Conservation (phyloP, 495 filamentous ascomycete genomes). For the Trichoderma orchidacearum region DNA sequence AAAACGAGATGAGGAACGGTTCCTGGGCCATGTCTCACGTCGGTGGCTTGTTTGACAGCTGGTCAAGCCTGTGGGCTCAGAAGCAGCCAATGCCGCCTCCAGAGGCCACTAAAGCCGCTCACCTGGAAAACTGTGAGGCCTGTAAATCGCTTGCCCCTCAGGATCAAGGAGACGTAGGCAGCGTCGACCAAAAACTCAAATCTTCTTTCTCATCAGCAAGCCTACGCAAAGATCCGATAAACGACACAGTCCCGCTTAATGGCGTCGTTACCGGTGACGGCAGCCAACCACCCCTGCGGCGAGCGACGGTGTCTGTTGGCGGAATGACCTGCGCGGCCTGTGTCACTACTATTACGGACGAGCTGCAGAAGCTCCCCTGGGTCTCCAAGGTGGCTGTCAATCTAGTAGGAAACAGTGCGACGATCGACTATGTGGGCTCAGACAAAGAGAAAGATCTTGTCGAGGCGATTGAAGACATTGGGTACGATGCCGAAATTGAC, state of each 20-base stretch:
- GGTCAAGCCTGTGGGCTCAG: slow-evolving; percentile 10
- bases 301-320: slow-evolving; percentile 53
- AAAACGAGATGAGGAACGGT: too few relatives aligned
- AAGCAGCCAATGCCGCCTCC: slow-evolving; percentile 7
- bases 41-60: not conserved
- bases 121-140: slow-evolving; percentile 11
- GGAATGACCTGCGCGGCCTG: slow-evolving; percentile 84
- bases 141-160: not conserved
- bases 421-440: slow-evolving; percentile 45
- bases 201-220: not conserved
- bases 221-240: not conserved
- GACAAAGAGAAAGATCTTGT: slow-evolving; percentile 41
- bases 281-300: slow-evolving; percentile 15
- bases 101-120: slow-evolving; percentile 2
- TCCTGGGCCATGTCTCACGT: not conserved
- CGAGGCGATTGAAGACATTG: slow-evolving; percentile 64
- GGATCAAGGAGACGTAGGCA: not conserved
- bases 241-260: not conserved
- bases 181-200: slow-evolving; percentile 5
- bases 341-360: slow-evolving; percentile 47
- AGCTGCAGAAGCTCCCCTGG: slow-evolving; percentile 48
- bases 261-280: not conserved
- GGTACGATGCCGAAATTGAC: slow-evolving; percentile 59
- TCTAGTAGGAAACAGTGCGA: slow-evolving; percentile 59
- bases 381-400: slow-evolving; percentile 53